Evolutionary conservation across 164 flowering plant species (phyloP), one percentile per base, ranked within the genome.

Genomic region (Vitis amurensis): DNA sequence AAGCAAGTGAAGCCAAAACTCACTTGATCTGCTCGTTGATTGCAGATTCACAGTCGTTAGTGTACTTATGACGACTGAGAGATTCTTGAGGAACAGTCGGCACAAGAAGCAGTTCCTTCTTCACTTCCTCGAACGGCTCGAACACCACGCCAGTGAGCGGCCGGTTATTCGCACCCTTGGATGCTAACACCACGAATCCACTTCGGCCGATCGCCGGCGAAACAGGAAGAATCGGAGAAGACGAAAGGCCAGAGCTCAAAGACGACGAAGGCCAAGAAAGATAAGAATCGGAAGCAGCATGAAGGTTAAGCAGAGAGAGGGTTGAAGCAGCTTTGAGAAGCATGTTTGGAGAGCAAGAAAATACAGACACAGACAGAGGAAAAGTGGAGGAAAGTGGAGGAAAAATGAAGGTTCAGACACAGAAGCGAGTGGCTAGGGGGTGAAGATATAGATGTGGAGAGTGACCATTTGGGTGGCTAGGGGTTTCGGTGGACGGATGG

Each of bases 61-160:
- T 0, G 55, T 51, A 91, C 78, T 77, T 83, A 69, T 93, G 98
- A 4, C 98, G 83, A 69, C 98, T 97, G 52, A 95, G 83, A 0
- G 99, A 95, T n/a, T 66, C 77, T 3, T 87, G 79, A 7, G 92
- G 89, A 30, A 72, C 68, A 19, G 77, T 68, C 0, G 99, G 96
- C 2, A 91, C 90, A 11, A 93, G 79, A 17, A 59, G 44, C 37
- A 89, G 88, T 70, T 89, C 97, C 74, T 84, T 90, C 87, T 92
- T 88, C 47, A 91, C 93, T 85, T 95, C 99, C 71, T 89, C 91
- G 50, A 95, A 95, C 1, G 99, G 99, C 78, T 89, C 93, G 68
- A 95, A 95, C 15, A 93, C 76, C n/a, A 95, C 88, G 6, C 97
- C 99, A 0, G 89, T 83, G 1, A 89, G 50, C 11, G 91, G 80